Conservation (phyloP, 371 early-diverging fungal species). For the Agmasoma carcini region DNA sequence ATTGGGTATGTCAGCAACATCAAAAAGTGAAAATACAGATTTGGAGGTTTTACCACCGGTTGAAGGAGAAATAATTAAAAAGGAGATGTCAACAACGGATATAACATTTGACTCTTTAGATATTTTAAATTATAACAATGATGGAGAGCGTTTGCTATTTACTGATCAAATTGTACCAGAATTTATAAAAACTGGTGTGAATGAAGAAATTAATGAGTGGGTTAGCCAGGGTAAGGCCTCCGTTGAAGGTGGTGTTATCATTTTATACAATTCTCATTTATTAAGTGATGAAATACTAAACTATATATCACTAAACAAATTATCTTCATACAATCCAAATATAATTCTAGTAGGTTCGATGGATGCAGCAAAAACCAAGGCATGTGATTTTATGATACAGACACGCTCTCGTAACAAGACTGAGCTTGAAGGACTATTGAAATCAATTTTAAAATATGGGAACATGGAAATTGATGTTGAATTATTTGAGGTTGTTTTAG, state of each 20-base stretch:
- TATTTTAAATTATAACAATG: conserved; percentile 65
- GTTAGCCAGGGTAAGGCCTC: conserved; percentile 92
- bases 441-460: too few relatives aligned
- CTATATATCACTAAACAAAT: too few relatives aligned
- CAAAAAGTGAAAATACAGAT: conserved; percentile 61
- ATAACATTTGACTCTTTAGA: conserved; percentile 95
- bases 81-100: conserved; percentile 78
- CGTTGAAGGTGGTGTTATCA: conserved; percentile 84
- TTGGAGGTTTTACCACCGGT: conserved; percentile 70
- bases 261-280: conserved; percentile 96
- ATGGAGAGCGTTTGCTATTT: conserved; percentile 62
- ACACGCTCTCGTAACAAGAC: too few relatives aligned
- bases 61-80: conserved; percentile 90
- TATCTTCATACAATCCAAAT: too few relatives aligned
- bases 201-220: conserved; percentile 86
- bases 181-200: conserved; percentile 90
- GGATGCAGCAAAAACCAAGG: too few relatives aligned
- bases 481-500: too few relatives aligned
- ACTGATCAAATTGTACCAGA: conserved; percentile 57
- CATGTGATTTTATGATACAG: too few relatives aligned
- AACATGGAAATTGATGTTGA: too few relatives aligned
- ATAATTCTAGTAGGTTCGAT: too few relatives aligned
- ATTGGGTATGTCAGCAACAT: conserved; percentile 74
- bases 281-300: conserved; percentile 52
- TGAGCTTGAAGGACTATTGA: too few relatives aligned